phyloP scores from a whole-genome alignment of 768 basidiomycete genomes.

The Zangia roseola region DNA sequence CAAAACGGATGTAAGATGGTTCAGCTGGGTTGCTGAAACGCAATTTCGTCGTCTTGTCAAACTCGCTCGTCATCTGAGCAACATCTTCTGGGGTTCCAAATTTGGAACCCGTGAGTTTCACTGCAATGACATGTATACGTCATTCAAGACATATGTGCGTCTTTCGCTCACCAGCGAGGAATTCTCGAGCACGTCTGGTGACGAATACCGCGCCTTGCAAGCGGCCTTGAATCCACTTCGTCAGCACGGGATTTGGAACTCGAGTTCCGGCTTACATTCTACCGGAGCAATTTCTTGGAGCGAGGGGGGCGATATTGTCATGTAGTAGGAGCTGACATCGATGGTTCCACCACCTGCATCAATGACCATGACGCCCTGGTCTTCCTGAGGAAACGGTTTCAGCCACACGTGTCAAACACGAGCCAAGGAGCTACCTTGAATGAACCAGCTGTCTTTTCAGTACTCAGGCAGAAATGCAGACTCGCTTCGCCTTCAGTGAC shows the following conservation, averaged over 20 bases:
- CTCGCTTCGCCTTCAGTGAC: constrained; percentile 56
- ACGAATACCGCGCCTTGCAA: constrained; percentile 54
- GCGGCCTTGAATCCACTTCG: constrained; percentile 36
- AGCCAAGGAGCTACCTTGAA: constrained; percentile 20
- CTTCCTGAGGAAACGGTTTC: constrained; percentile 33
- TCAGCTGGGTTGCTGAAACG: constrained; percentile 40
- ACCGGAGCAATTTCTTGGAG: constrained; percentile 51
- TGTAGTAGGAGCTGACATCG: constrained; percentile 55
- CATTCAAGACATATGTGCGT: background rate
- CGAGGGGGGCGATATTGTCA: constrained; percentile 27
- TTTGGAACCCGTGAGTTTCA: constrained; percentile 38
- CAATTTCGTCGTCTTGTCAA: constrained; percentile 49
- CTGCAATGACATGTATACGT: constrained; percentile 25
- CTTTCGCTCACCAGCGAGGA: constrained; percentile 36
- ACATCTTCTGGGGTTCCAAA: constrained; percentile 41
- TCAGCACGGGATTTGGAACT: background rate
- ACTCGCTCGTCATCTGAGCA: constrained; percentile 39
- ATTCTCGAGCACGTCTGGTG: constrained; percentile 40
- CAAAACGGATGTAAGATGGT: constrained; percentile 48
- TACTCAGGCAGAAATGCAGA: constrained; percentile 46
- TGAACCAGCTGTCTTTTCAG: constrained; percentile 30
- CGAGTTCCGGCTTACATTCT: constrained; percentile 35
- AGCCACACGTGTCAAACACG: background rate
- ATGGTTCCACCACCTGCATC: constrained; percentile 65
- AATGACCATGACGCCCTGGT: constrained; percentile 51